Evolutionary conservation across 306 rosid genomes (phyloP), one percentile per base, ranked within the genome.

Genomic region (Gastrolobium bilobum): DNA sequence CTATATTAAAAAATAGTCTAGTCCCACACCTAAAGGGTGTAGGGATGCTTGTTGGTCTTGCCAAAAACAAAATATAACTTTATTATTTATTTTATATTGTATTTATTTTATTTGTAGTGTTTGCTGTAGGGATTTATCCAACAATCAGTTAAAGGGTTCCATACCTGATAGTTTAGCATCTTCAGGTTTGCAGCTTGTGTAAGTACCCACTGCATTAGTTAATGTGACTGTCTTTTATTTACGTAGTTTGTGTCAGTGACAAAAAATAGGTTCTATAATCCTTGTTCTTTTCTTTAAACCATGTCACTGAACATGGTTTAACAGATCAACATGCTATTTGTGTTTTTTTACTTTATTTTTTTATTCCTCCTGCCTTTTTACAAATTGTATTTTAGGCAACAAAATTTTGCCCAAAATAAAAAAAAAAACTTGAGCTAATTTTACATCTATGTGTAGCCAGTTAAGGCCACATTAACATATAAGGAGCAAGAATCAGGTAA

Each of bases 111-210:
- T 5, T 7, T 61, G 11, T 42, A 14, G 30, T 54, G 37, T 40
- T 39, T 58, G 71, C 38, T 84, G 68, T 53, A 91, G 97, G 92
- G 97, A 91, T 86, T 82, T 91, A 80, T 88, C 94, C 60, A 52
- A 81, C 57, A 91, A 91, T 82, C 91, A 75, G 70, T 78, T 91
- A 29, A 78, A 86, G 4, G 97, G 94, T 51, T 71, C 92, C 53
- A 91, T 88, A 78, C 88, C 96, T 7, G 89, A 86, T 62, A 86
- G 90, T 77, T 81, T 91, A 72, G 76, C 84, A 7, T 83, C 91
- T 77, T 88, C 89, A 71, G 83, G 77, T 83, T 83, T 91, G 78
- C 89, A 77, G 73, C 97, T 91, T 68, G 85, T 89, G 97, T 91
- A 80, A 89, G 97, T 84, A 71, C 46, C 14, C 50, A 6, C 76